Evolutionary conservation across 225 moss, liverwort and hornwort genomes (phyloP).

Genomic region (Sphagnum tenellum): DNA sequence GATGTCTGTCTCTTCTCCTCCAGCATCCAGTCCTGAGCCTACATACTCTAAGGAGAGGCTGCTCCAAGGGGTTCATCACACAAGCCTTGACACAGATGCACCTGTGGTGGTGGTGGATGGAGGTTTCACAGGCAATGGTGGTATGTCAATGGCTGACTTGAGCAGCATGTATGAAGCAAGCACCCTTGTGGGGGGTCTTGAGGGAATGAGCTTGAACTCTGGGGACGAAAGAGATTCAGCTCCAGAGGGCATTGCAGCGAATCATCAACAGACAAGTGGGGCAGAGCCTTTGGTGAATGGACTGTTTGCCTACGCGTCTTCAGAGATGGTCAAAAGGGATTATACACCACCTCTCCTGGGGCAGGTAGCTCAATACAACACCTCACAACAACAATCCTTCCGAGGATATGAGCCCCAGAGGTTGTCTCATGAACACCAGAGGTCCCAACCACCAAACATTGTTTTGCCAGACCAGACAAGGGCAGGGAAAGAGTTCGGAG

Average conservation of each 20-base stretch:
- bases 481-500: no score
- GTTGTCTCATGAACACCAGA: conserved; percentile 23
- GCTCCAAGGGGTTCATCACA: no score
- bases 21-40: no score
- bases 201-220: conserved; percentile 36
- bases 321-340: conserved; percentile 1
- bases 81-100: no score
- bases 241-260: conserved; percentile 56
- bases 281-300: conserved; percentile 12
- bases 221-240: conserved; percentile 43
- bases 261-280: conserved; percentile 4
- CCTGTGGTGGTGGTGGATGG: conserved; percentile 5
- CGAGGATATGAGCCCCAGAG: conserved; percentile 11
- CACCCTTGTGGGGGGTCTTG: conserved; percentile 19
- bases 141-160: conserved; percentile 1
- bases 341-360: background rate
- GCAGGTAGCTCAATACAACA: conserved; percentile 7
- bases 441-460: conserved; percentile 10
- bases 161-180: conserved; percentile 12
- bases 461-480: no score
- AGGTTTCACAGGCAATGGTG: conserved; percentile 9
- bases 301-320: conserved; percentile 1
- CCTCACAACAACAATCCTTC: conserved; percentile 1
- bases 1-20: no score
- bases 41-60: no score